A percentile compares a stretch with the other conserved stretches of the same genome.
These are phyloP conservation scores for Huntiella moniliformis DNA, from an alignment of 2,329 filamentous ascomycete species.

Conservation along the genomic window DNA sequence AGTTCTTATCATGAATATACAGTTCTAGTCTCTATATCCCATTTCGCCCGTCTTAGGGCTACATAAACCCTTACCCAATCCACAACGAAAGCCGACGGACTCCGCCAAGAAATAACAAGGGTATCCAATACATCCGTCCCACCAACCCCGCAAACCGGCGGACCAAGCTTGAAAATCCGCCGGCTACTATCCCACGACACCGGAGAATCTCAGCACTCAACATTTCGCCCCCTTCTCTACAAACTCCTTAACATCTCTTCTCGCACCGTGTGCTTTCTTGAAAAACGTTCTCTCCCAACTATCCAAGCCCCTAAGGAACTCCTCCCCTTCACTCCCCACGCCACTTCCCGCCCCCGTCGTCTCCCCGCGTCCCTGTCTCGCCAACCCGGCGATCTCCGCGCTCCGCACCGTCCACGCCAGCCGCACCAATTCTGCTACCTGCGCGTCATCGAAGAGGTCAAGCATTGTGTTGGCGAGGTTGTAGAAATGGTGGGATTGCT, in stretches of 20 bases:
- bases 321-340: slow-evolving; percentile 35
- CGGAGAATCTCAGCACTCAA: neutral
- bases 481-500: slow-evolving; percentile 76
- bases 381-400: slow-evolving; percentile 70
- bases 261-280: slow-evolving; percentile 53
- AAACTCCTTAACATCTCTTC: slow-evolving; percentile 52
- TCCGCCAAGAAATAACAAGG: too few relatives aligned
- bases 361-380: slow-evolving; percentile 54
- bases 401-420: slow-evolving; percentile 69
- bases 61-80: too few relatives aligned
- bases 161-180: too few relatives aligned
- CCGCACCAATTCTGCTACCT: slow-evolving; percentile 55
- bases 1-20: too few relatives aligned
- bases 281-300: slow-evolving; percentile 73
- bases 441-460: slow-evolving; percentile 69
- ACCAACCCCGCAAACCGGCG: too few relatives aligned
- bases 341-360: slow-evolving; percentile 25
- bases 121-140: too few relatives aligned
- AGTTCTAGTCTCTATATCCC: too few relatives aligned
- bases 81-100: too few relatives aligned
- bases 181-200: too few relatives aligned
- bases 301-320: slow-evolving; percentile 75
- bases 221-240: slow-evolving; percentile 35
- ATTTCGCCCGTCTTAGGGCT: too few relatives aligned
- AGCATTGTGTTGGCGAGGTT: slow-evolving; percentile 67